Evolutionary conservation across 2,329 filamentous ascomycete species (phyloP), one percentile per base, ranked within the genome.

Genomic region (Aspergillus sojae): DNA sequence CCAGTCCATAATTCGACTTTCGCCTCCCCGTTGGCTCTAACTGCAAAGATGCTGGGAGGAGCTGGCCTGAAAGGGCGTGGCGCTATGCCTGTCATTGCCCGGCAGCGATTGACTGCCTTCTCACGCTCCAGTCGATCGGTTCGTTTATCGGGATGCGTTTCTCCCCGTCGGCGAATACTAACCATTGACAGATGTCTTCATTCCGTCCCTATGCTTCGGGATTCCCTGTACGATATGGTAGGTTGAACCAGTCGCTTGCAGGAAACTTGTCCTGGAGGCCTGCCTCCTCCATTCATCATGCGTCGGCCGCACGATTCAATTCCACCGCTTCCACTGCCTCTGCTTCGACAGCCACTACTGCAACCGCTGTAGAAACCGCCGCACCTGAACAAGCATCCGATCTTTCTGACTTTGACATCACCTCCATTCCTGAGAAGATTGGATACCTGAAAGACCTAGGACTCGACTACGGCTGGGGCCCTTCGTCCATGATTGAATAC

Each of bases 401-500:
- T 65, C 62, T 78, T 12, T 61, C 62, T 2, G 65, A 63, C 58
- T 57, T 72, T 34, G 75, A 74, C 62, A 71, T 83, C 50, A 83
- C 88, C 64, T 80, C 85, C 65, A 86, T 93, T 66, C 88, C 91
- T 41, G 91, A 94, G 72, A 83, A 88, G 57, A 86, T 96, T 63
- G 95, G 95, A 66, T 97, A 94, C 73, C 82, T 99, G 63, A 87
- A 91, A 70, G 85, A 88, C 7, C 83, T 98, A 12, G 95, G 95
- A 4, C 82, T 99, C 26, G 92, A 98, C 71, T 98, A 90, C 72
- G 93, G 94, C 74, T 94, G 83, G 82, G 94, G 94, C 19, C 87
- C 91, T 5, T 92, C 93, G 0, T 81, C 89, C 4, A 68, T 87
- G 19, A 88, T 95, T 77, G 85, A 97, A 79, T 94, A 85, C 84